phyloP scores from a whole-genome alignment of 148 eudicot genomes.

The Polygonum maritimum region DNA sequence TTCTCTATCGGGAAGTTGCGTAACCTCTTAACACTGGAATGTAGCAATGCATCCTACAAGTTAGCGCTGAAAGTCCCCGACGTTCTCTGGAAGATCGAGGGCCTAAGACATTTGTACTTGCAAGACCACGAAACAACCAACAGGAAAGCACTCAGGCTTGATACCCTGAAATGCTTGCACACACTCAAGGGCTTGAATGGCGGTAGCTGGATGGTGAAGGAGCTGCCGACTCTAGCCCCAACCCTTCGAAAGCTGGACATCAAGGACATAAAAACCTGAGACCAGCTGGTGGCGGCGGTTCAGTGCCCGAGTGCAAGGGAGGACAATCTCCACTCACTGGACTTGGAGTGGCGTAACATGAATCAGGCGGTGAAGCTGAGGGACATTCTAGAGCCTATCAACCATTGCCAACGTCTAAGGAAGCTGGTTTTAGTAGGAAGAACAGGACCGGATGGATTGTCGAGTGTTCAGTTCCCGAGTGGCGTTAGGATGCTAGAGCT shows the following conservation, averaged over 20 bases:
- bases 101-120: slow-evolving; percentile 20
- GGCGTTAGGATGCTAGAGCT: slow-evolving; percentile 17
- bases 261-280: background rate
- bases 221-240: background rate
- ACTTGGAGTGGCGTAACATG: too few relatives aligned
- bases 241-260: background rate
- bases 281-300: background rate
- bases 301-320: too few relatives aligned
- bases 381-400: too few relatives aligned
- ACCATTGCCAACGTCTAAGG: background rate
- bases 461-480: background rate
- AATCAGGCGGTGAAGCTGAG: too few relatives aligned
- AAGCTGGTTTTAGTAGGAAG: background rate
- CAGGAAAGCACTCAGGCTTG: background rate
- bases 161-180: slow-evolving; percentile 10
- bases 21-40: background rate
- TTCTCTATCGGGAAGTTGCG: slow-evolving; percentile 9
- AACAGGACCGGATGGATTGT: background rate
- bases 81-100: slow-evolving; percentile 16
- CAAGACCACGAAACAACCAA: background rate
- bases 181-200: slow-evolving; percentile 17
- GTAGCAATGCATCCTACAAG: background rate
- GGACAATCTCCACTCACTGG: too few relatives aligned
- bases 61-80: slow-evolving; percentile 14
- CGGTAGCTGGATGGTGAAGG: slow-evolving; percentile 24